Conservation (phyloP, 2,329 filamentous ascomycete species). For the Falciphora oryzae region DNA sequence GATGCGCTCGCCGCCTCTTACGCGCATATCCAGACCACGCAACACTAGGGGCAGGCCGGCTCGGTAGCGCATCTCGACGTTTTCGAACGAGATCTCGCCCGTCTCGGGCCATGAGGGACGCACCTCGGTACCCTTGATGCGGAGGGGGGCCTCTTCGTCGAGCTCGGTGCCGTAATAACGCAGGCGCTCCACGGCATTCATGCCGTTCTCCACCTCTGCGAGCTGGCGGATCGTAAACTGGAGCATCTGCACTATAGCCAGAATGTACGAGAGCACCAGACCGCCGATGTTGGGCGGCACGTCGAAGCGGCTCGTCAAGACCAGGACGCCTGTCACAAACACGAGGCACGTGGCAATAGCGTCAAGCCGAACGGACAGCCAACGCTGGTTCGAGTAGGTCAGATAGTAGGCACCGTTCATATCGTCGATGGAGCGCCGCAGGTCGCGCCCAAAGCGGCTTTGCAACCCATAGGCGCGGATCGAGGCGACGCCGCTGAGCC, state of each 20-base stretch:
- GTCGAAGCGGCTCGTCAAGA: slow-evolving; percentile 84
- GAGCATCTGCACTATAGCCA: slow-evolving; percentile 90
- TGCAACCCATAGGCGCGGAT: slow-evolving; percentile 87
- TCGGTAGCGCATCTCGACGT: slow-evolving; percentile 76
- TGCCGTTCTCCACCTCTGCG: slow-evolving; percentile 94
- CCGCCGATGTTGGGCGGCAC: slow-evolving; percentile 81
- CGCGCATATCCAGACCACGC: slow-evolving; percentile 63
- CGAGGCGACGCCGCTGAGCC: slow-evolving; percentile 73
- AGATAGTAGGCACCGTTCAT: slow-evolving; percentile 95
- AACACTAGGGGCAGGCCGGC: slow-evolving; percentile 67
- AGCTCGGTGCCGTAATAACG: slow-evolving; percentile 84
- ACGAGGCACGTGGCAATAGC: slow-evolving; percentile 78
- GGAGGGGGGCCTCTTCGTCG: slow-evolving; percentile 82
- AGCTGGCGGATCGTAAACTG: slow-evolving; percentile 93
- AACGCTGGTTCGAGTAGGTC: slow-evolving; percentile 92
- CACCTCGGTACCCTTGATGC: slow-evolving; percentile 58
- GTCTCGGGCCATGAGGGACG: slow-evolving; percentile 75
- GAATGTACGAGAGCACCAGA: slow-evolving; percentile 86
- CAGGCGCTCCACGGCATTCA: slow-evolving; percentile 92
- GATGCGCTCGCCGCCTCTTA: slow-evolving; percentile 70
- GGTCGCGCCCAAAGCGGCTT: slow-evolving; percentile 63
- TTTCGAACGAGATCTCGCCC: slow-evolving; percentile 72
- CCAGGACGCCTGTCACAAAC: slow-evolving; percentile 81
- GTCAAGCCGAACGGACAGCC: slow-evolving; percentile 82
- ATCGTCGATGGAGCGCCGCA: slow-evolving; percentile 71